phyloP scores from a whole-genome alignment of 2,329 filamentous ascomycete genomes.

The Elsinoe perseae region DNA sequence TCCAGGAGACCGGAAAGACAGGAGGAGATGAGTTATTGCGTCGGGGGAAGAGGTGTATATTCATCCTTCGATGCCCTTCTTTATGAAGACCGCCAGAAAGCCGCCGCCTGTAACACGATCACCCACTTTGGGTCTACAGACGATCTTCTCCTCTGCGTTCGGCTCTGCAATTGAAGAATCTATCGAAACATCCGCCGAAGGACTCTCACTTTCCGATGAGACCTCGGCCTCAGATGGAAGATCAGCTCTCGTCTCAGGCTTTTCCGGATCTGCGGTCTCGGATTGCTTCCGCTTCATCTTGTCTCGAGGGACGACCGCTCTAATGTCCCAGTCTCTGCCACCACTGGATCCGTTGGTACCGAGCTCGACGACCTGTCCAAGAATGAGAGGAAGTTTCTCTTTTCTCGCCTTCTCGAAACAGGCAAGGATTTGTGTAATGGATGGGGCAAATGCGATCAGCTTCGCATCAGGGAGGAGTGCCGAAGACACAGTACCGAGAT shows the following conservation, averaged over 20 bases:
- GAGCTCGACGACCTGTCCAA: conserved; percentile 56
- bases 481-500: conserved; percentile 44
- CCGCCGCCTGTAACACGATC: conserved; percentile 33
- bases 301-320: conserved; percentile 40
- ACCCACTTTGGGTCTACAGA: conserved; percentile 36
- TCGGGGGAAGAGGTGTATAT: background rate
- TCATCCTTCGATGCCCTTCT: conserved; percentile 17
- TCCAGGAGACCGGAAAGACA: conserved; percentile 15
- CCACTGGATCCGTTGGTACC: conserved; percentile 42
- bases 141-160: conserved; percentile 22
- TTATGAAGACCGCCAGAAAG: conserved; percentile 32
- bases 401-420: conserved; percentile 51
- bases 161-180: background rate
- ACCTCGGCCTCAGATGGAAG: background rate
- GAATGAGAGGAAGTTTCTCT: conserved; percentile 47
- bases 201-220: background rate
- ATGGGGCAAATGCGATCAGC: conserved; percentile 66
- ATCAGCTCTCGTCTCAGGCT: background rate
- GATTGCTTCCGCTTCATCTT: conserved; percentile 10
- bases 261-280: background rate
- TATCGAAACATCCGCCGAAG: background rate
- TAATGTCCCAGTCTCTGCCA: conserved; percentile 58
- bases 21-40: conserved; percentile 2
- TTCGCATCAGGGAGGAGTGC: conserved; percentile 57
- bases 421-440: conserved; percentile 66